A percentile compares a stretch with the other conserved stretches of the same genome.
Evolutionary conservation across 345 rosid species (phyloP).

Genomic region (Citrus mangshanensis): DNA sequence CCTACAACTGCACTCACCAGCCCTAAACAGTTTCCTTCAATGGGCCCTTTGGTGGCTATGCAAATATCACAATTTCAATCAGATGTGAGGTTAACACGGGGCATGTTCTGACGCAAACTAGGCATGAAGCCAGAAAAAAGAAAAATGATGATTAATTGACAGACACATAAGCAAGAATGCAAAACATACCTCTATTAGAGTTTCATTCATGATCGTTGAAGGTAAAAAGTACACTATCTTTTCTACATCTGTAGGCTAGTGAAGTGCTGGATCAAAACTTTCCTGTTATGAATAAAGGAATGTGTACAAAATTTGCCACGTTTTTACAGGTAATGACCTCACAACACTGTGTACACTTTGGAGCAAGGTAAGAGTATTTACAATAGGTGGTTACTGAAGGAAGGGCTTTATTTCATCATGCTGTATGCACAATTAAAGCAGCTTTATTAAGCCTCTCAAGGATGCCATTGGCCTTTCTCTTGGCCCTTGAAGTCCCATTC

Average conservation of each 20-base stretch:
- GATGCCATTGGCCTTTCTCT: constrained; percentile 50
- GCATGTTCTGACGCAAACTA: not conserved
- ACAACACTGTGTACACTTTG: not conserved
- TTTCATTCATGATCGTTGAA: not conserved
- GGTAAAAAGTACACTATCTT: not conserved
- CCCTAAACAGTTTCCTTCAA: not conserved
- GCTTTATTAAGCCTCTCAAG: constrained; percentile 32
- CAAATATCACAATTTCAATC: not conserved
- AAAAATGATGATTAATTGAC: not conserved
- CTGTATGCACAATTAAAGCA: constrained; percentile 19
- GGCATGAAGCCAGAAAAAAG: not conserved
- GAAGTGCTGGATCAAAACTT: constrained; percentile 19
- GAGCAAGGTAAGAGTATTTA: constrained; percentile 2
- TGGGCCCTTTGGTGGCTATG: not conserved
- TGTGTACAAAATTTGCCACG: not conserved
- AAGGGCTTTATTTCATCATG: not conserved
- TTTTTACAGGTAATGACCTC: constrained; percentile 16
- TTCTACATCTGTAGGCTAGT: constrained; percentile 3
- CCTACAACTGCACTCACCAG: not conserved
- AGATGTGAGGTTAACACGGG: not conserved
- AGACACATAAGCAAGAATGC: not conserved
- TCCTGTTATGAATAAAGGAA: constrained; percentile 1
- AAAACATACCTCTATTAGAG: not conserved
- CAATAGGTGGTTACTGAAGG: not conserved
- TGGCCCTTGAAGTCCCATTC: constrained; percentile 45